A percentile compares a stretch with the other conserved stretches of the same genome.
phyloP scores from a whole-genome alignment of 176 grass and related monocot genomes.

The Cenchrus americanus region DNA sequence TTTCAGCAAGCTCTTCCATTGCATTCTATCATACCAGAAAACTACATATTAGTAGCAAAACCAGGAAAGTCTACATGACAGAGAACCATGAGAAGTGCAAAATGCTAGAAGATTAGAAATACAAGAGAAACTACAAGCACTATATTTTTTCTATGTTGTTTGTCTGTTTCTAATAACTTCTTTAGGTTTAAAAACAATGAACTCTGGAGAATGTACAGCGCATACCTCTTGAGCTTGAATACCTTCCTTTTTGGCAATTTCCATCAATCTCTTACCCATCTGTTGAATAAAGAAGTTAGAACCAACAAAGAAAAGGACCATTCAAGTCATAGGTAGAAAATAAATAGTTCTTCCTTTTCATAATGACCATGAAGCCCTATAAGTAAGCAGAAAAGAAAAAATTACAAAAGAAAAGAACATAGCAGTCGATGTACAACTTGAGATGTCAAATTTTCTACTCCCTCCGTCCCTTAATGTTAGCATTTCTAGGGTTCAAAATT shows the following conservation, averaged over 20 bases:
- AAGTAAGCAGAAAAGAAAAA: constrained; percentile 23
- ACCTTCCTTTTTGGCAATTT: constrained; percentile 88
- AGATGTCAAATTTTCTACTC: neutral
- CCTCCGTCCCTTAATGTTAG: too few species aligned
- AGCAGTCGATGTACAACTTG: neutral
- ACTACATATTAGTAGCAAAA: constrained; percentile 39
- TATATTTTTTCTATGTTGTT: constrained; percentile 6
- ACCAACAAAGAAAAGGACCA: constrained; percentile 10
- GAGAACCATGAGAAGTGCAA: neutral
- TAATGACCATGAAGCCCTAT: neutral
- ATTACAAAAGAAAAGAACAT: constrained; percentile 14
- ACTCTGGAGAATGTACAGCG: constrained; percentile 21
- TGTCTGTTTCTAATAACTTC: neutral
- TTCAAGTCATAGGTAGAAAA: constrained; percentile 21
- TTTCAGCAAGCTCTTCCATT: constrained; percentile 99
- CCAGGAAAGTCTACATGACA: constrained; percentile 2
- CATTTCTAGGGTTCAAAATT: too few species aligned
- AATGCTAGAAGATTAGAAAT: neutral
- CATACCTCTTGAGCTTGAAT: constrained; percentile 96
- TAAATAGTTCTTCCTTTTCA: neutral
- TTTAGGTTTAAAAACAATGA: constrained; percentile 23
- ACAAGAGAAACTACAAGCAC: neutral
- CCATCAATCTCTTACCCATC: constrained; percentile 99
- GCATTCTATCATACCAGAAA: constrained; percentile 55
- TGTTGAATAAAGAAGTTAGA: constrained; percentile 57